Conservation (phyloP, 2,329 filamentous ascomycete genomes). For the Fusarium floridanum region DNA sequence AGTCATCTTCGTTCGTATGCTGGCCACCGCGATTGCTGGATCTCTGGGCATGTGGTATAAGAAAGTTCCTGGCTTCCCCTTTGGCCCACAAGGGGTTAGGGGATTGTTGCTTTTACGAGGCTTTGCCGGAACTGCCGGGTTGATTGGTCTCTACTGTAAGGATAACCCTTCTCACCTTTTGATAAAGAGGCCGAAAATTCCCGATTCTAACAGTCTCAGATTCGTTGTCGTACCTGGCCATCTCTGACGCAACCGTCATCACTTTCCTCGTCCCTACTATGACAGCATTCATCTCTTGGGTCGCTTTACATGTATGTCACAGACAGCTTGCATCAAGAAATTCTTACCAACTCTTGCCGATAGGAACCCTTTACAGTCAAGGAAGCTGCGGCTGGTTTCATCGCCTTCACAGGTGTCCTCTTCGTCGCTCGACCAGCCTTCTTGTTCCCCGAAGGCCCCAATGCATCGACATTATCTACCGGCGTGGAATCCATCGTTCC, state of each 20-base stretch:
- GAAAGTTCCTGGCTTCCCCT: slow-evolving; percentile 70
- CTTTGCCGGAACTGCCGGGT: slow-evolving; percentile 72
- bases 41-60: slow-evolving; percentile 57
- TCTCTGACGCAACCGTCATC: slow-evolving; percentile 84
- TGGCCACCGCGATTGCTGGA: slow-evolving; percentile 53
- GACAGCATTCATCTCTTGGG: slow-evolving; percentile 74
- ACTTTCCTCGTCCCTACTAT: slow-evolving; percentile 82
- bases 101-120: slow-evolving; percentile 74
- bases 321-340: too few relatives aligned
- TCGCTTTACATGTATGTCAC: slow-evolving; percentile 53
- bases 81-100: slow-evolving; percentile 73
- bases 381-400: slow-evolving; percentile 76
- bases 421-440: slow-evolving; percentile 79
- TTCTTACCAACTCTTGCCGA: slow-evolving; percentile 27
- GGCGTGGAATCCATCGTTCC: slow-evolving; percentile 1
- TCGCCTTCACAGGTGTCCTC: slow-evolving; percentile 79
- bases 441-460: slow-evolving; percentile 58
- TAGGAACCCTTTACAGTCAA: slow-evolving; percentile 79
- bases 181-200: accelerated
- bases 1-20: slow-evolving; percentile 59
- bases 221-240: slow-evolving; percentile 73
- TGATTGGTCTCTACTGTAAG: slow-evolving; percentile 69
- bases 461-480: neutral
- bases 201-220: slow-evolving; percentile 41
- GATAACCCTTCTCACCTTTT: neutral